phyloP scores from a whole-genome alignment of 352 stramenopile species.

The Phytophthora litchii region DNA sequence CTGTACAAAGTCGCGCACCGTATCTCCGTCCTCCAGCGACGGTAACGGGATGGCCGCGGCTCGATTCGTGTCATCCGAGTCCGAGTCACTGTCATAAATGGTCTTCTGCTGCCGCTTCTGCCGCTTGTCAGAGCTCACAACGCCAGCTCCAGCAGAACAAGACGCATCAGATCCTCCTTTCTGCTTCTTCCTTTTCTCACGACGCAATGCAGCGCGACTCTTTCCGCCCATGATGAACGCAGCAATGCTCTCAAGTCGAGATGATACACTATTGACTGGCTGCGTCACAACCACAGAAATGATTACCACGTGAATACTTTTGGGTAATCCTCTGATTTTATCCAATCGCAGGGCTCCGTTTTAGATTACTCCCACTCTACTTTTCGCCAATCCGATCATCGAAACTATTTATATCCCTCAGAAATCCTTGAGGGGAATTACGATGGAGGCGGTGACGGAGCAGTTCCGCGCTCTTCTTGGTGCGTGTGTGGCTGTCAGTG shows the following conservation, averaged over 20 bases:
- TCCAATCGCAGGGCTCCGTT: constrained; percentile 16
- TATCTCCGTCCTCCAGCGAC: constrained; percentile 67
- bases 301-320: constrained; percentile 1
- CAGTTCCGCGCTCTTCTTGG: constrained; percentile 49
- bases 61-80: constrained; percentile 44
- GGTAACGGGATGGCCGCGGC: constrained; percentile 53
- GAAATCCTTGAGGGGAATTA: constrained; percentile 19
- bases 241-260: neutral
- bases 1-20: constrained; percentile 67
- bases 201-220: constrained; percentile 48
- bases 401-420: constrained; percentile 6
- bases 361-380: constrained; percentile 5
- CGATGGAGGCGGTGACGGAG: constrained; percentile 48
- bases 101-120: constrained; percentile 30
- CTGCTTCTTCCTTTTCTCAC: constrained; percentile 51
- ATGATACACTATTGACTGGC: constrained; percentile 20
- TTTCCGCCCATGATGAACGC: constrained; percentile 40
- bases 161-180: constrained; percentile 9
- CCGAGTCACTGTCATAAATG: constrained; percentile 49
- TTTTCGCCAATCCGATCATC: constrained; percentile 46
- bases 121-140: neutral
- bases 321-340: neutral
- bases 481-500: constrained; percentile 42
- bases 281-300: constrained; percentile 6
- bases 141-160: neutral